A percentile compares a stretch with the other conserved stretches of the same genome.
Evolutionary conservation across 805 yeast species (phyloP).

Genomic region (Starmerella geochares): DNA sequence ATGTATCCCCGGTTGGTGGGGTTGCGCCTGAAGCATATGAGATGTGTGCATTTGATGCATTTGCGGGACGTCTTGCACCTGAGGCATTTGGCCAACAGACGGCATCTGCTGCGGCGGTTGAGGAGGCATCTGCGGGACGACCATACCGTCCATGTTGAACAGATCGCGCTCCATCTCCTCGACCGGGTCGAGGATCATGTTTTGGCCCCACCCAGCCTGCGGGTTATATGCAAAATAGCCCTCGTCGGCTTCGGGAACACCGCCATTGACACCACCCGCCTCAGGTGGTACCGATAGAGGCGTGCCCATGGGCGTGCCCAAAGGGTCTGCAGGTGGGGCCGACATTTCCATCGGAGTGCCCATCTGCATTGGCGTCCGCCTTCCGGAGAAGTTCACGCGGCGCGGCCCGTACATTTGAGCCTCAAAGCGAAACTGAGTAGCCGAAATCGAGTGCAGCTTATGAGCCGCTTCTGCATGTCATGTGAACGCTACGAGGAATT

Average conservation of each 20-base stretch:
- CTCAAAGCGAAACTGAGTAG: constrained; percentile 1
- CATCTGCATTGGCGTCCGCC: constrained; percentile 11
- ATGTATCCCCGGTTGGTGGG: neutral
- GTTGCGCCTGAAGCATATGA: constrained; percentile 1
- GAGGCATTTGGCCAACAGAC: neutral
- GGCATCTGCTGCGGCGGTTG: neutral
- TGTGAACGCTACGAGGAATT: constrained; percentile 1
- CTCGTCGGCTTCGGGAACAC: constrained; percentile 1
- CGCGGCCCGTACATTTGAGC: constrained; percentile 17
- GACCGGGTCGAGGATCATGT: constrained; percentile 20
- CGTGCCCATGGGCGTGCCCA: constrained; percentile 12
- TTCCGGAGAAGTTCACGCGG: constrained; percentile 9
- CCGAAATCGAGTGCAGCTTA: neutral
- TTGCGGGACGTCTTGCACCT: neutral
- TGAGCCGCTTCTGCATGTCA: constrained; percentile 4
- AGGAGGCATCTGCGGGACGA: constrained; percentile 2
- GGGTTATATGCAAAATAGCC: constrained; percentile 11
- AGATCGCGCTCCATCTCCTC: constrained; percentile 24
- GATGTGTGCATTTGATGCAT: constrained; percentile 1
- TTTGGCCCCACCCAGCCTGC: constrained; percentile 7
- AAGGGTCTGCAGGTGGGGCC: neutral
- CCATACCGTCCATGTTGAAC: constrained; percentile 10
- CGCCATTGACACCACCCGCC: neutral
- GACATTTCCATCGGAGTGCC: constrained; percentile 11
- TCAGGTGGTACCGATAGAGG: constrained; percentile 7